phyloP scores from a whole-genome alignment of 768 basidiomycete species.

The Tephrocybe sp. region DNA sequence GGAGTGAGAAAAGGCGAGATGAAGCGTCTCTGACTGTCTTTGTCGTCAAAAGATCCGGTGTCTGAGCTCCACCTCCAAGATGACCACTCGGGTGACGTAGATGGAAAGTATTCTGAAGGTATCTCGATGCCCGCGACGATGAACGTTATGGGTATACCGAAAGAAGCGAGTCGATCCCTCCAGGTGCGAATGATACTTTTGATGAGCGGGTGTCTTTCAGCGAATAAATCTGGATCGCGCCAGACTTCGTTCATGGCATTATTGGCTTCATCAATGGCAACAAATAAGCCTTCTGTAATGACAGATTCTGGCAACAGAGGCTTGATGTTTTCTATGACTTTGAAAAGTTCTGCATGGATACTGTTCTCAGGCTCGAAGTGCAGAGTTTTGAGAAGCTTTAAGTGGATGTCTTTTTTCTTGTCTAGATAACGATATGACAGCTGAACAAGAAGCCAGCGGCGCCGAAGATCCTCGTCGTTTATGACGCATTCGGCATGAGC shows the following conservation, averaged over 20 bases:
- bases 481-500: background rate
- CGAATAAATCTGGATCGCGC: background rate
- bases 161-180: background rate
- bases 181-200: background rate
- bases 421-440: background rate
- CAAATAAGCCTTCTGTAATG: background rate
- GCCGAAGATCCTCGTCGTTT: background rate
- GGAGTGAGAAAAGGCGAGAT: background rate
- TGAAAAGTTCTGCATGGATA: background rate
- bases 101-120: background rate
- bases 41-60: background rate
- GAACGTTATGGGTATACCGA: background rate
- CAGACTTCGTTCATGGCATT: background rate
- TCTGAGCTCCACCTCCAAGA: background rate
- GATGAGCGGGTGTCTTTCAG: background rate
- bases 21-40: background rate
- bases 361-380: background rate
- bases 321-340: background rate
- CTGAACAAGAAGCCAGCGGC: slow-evolving; percentile 1
- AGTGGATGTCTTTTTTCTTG: background rate
- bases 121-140: background rate
- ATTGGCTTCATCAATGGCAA: background rate
- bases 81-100: background rate
- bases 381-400: background rate
- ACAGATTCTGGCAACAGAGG: background rate